Evolutionary conservation across 1,284 basidiomycete genomes (phyloP).

Genomic region (Waitea zeae): DNA sequence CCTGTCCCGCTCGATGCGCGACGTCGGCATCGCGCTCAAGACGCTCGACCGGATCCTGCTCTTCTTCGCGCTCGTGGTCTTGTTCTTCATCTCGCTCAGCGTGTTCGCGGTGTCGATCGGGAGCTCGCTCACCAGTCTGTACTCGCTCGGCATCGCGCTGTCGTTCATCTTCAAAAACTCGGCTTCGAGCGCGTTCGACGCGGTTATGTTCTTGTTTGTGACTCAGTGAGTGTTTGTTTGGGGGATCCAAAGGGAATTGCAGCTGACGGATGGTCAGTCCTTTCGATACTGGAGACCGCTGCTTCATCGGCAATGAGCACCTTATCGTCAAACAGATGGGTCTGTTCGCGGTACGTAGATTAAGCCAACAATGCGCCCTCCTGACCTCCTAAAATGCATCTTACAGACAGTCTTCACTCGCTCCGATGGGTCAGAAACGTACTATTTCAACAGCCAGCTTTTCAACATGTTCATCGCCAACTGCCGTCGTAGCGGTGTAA

Average conservation of each 20-base stretch:
- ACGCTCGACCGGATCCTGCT: conserved; percentile 46
- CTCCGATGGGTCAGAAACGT: conserved; percentile 53
- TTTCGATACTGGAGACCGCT: conserved; percentile 62
- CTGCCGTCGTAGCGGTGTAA: conserved; percentile 1
- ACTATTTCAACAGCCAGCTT: conserved; percentile 62
- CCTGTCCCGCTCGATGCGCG: conserved; percentile 54
- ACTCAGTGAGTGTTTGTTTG: conserved; percentile 35
- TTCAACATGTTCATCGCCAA: conserved; percentile 57
- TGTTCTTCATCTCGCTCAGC: conserved; percentile 59
- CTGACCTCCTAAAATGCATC: conserved; percentile 6
- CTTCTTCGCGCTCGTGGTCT: conserved; percentile 38
- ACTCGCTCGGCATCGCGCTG: conserved; percentile 46
- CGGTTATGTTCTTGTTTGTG: conserved; percentile 66
- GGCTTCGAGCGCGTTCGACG: conserved; percentile 53
- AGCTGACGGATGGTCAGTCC: conserved; percentile 25
- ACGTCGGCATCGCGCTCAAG: conserved; percentile 44
- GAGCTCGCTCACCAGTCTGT: conserved; percentile 46
- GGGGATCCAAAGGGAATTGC: background rate
- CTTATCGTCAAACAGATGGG: conserved; percentile 64
- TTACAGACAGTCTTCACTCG: conserved; percentile 48
- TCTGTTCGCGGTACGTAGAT: conserved; percentile 36
- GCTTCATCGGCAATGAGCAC: conserved; percentile 53
- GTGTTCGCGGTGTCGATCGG: conserved; percentile 50
- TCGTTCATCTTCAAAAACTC: conserved; percentile 66
- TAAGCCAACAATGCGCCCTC: background rate